Evolutionary conservation across 2,329 filamentous ascomycete genomes (phyloP).

Genomic region (Microthyrium microscopicum): DNA sequence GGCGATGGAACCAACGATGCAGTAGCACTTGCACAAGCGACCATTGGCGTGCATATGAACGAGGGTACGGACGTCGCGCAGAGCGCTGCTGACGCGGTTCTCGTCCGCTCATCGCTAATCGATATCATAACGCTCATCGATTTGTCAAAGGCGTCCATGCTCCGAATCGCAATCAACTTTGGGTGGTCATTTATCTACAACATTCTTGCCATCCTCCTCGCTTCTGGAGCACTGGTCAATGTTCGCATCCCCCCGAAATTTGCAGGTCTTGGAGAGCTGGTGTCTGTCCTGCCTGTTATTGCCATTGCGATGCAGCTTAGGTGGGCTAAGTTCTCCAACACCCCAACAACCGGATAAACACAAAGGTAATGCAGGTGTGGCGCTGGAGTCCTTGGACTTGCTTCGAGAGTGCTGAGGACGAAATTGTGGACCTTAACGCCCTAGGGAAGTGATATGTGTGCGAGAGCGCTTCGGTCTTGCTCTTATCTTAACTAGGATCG

Average conservation of each 20-base stretch:
- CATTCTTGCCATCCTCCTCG: constrained; percentile 47
- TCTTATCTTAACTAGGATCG: too few relatives aligned
- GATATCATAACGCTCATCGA: constrained; percentile 44
- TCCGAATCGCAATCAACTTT: constrained; percentile 45
- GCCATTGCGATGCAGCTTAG: constrained; percentile 34
- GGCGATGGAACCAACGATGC: constrained; percentile 74
- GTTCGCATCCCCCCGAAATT: constrained; percentile 43
- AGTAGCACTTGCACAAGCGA: constrained; percentile 51
- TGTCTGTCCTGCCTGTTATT: constrained; percentile 58
- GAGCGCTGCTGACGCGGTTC: constrained; percentile 50
- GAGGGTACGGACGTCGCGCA: constrained; percentile 44
- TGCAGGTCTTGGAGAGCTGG: constrained; percentile 55
- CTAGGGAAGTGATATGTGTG: too few relatives aligned
- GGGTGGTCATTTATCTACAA: constrained; percentile 57
- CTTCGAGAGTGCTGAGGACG: too few relatives aligned
- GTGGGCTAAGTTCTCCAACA: constrained; percentile 19
- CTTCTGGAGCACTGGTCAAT: constrained; percentile 46
- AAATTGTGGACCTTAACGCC: too few relatives aligned
- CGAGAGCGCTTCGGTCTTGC: too few relatives aligned
- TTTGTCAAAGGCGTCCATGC: constrained; percentile 27
- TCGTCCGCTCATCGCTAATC: constrained; percentile 39
- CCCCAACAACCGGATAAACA: too few relatives aligned
- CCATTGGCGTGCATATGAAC: constrained; percentile 53
- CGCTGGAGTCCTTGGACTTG: too few relatives aligned
- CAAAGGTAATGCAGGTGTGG: too few relatives aligned